Conservation (phyloP, 495 filamentous ascomycete species). For the Trichoderma orchidacearum region DNA sequence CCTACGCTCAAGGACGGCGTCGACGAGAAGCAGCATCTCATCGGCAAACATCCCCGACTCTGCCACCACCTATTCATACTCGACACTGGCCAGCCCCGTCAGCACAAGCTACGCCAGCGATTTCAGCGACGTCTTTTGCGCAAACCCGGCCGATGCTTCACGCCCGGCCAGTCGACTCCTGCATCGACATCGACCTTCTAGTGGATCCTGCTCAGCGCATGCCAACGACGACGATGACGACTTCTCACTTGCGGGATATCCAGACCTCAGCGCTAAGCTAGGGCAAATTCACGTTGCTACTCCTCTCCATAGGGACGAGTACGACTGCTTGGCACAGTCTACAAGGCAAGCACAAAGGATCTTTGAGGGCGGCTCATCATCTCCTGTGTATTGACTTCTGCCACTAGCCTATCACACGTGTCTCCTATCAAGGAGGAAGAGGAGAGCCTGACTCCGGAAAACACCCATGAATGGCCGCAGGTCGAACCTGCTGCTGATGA, state of each 20-base stretch:
- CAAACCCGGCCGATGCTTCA: not conserved
- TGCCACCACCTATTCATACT: constrained; percentile 1
- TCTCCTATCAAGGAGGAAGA: not conserved
- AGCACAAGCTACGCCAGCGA: constrained; percentile 2
- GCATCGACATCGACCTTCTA: not conserved
- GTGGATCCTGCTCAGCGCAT: not conserved
- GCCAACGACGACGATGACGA: constrained; percentile 2
- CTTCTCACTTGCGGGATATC: not conserved
- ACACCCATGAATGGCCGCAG: not conserved
- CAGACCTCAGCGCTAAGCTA: not conserved
- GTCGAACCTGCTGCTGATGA: not conserved
- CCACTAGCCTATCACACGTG: not conserved
- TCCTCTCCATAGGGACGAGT: not conserved
- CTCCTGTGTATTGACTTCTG: not conserved
- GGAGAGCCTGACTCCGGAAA: not conserved
- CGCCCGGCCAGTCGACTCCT: not conserved
- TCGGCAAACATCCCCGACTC: constrained; percentile 1
- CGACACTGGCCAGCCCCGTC: not conserved
- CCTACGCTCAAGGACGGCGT: constrained; percentile 1
- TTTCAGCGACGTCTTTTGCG: not conserved
- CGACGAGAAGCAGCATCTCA: not conserved
- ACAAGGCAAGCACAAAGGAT: not conserved
- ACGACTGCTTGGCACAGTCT: not conserved
- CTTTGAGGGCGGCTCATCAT: not conserved
- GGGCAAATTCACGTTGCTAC: not conserved